A percentile compares a stretch with the other conserved stretches of the same genome.
Conservation (phyloP, 768 basidiomycete genomes). For the Phylloporus sp. region DNA sequence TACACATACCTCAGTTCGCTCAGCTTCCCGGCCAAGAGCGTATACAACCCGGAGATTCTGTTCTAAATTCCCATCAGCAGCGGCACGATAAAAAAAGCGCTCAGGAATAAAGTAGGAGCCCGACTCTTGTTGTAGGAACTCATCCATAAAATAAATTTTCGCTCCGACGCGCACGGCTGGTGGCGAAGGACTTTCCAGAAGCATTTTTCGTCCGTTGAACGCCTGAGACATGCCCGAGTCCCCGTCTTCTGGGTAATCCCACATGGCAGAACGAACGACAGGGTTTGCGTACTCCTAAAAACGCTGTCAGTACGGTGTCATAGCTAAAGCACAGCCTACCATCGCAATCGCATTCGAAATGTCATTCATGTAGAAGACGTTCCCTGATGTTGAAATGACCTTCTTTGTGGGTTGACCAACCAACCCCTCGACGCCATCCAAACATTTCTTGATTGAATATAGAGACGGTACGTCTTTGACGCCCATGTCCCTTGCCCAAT, state of each 20-base stretch:
- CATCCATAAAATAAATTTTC: constrained; percentile 16
- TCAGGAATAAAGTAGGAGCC: constrained; percentile 7
- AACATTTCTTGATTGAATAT: constrained; percentile 5
- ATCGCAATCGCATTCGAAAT: constrained; percentile 8
- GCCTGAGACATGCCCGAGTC: constrained; percentile 16
- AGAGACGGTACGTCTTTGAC: constrained; percentile 22
- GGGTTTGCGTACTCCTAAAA: constrained; percentile 27
- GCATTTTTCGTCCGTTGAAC: constrained; percentile 27
- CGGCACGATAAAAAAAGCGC: background rate
- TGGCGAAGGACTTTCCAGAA: background rate
- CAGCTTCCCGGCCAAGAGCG: background rate
- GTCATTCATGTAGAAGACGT: constrained; percentile 25
- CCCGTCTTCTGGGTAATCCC: constrained; percentile 8
- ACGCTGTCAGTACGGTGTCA: background rate
- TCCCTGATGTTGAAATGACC: constrained; percentile 17
- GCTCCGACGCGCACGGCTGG: background rate
- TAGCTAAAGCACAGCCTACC: background rate
- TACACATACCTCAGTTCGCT: background rate
- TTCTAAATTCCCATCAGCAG: no score
- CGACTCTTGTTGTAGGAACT: constrained; percentile 2
- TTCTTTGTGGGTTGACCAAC: constrained; percentile 22
- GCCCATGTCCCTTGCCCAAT: constrained; percentile 27
- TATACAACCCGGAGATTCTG: background rate
- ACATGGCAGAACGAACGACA: constrained; percentile 8
- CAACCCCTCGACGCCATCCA: background rate